Evolutionary conservation across 306 rosid genomes (phyloP).

Genomic region (Sphenostylis stenocarpa): DNA sequence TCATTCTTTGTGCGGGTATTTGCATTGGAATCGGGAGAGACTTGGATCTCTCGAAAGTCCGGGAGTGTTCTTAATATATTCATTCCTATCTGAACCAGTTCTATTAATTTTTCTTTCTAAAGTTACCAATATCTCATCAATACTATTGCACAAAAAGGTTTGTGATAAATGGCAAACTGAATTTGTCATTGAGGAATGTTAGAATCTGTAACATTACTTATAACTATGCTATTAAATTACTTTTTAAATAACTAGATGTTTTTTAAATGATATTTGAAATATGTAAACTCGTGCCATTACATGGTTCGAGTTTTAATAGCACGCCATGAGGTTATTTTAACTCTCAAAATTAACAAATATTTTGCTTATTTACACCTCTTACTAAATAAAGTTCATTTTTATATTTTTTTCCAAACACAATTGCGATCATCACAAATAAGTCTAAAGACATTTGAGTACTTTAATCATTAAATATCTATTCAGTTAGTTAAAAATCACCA

Average conservation of each 20-base stretch:
- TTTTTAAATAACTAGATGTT: neutral
- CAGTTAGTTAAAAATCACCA: neutral
- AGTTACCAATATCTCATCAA: neutral
- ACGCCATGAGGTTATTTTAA: neutral
- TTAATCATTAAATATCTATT: neutral
- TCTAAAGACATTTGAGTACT: neutral
- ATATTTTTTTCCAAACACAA: neutral
- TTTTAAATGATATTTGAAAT: neutral
- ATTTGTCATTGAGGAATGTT: neutral
- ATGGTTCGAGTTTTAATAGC: neutral
- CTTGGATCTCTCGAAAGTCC: too few relatives aligned
- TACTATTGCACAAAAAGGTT: neutral
- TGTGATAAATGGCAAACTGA: constrained; percentile 4
- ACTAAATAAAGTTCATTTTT: neutral
- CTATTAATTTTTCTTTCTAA: neutral
- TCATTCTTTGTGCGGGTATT: too few relatives aligned
- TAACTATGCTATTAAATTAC: neutral
- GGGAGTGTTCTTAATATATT: too few relatives aligned
- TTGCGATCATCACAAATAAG: neutral
- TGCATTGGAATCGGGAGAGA: too few relatives aligned
- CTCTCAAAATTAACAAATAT: neutral
- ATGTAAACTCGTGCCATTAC: neutral
- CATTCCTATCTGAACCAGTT: too few relatives aligned
- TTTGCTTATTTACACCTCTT: neutral
- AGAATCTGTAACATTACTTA: neutral